A percentile compares a stretch with the other conserved stretches of the same genome.
Evolutionary conservation across 805 yeast species (phyloP).

Genomic region (Metschnikowia aberdeeniae): DNA sequence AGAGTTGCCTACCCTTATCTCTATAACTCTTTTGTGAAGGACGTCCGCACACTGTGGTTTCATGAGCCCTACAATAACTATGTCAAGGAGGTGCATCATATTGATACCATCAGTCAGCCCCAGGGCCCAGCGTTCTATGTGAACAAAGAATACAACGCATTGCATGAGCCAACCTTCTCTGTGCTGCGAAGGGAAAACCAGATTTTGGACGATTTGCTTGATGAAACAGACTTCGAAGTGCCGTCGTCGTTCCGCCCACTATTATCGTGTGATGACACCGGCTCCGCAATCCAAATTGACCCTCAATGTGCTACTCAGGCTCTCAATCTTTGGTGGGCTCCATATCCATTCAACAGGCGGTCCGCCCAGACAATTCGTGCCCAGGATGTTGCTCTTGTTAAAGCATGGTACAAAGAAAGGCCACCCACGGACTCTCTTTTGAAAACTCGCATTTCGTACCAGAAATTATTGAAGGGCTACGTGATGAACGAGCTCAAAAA

Average conservation of each 20-base stretch:
- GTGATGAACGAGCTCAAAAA: constrained; percentile 70
- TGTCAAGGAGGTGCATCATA: constrained; percentile 38
- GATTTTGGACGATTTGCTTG: constrained; percentile 19
- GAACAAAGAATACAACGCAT: constrained; percentile 54
- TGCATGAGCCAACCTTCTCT: constrained; percentile 25
- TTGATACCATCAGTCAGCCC: neutral
- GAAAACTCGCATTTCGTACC: constrained; percentile 84
- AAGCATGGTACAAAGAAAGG: constrained; percentile 74
- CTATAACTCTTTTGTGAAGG: constrained; percentile 71
- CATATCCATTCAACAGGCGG: constrained; percentile 77
- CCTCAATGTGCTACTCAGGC: constrained; percentile 50
- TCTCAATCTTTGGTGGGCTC: constrained; percentile 70
- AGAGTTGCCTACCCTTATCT: constrained; percentile 82
- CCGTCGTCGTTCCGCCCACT: constrained; percentile 49
- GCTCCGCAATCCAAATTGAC: constrained; percentile 17
- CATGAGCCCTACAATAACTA: constrained; percentile 57
- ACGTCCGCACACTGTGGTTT: constrained; percentile 60
- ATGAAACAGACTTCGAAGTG: constrained; percentile 34
- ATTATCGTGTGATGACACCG: constrained; percentile 23
- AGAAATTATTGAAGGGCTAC: constrained; percentile 73
- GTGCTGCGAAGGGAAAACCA: constrained; percentile 24
- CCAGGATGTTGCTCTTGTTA: constrained; percentile 82
- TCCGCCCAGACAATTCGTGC: constrained; percentile 75
- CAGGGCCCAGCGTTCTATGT: constrained; percentile 50
- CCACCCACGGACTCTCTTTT: constrained; percentile 60